These are phyloP conservation scores for Galeopsis tetrahit DNA, from an alignment of 257 asterid species.

Conservation along the genomic window DNA sequence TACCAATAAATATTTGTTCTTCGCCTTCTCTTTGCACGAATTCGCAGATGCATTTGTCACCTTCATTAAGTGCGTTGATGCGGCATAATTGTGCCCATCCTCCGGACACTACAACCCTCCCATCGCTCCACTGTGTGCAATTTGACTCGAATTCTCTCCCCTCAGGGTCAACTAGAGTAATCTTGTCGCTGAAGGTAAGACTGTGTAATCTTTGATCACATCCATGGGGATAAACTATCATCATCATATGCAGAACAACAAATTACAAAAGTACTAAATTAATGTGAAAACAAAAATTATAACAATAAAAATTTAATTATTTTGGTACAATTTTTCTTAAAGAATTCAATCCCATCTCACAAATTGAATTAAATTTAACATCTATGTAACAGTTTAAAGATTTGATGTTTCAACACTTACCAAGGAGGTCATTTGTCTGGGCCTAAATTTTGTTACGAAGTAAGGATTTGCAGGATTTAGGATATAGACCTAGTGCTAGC, in stretches of 20 bases:
- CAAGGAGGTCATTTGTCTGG: background rate
- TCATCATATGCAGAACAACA: background rate
- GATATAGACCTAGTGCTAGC: background rate
- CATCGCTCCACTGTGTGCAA: conserved; percentile 27
- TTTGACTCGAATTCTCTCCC: conserved; percentile 16
- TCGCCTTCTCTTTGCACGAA: background rate
- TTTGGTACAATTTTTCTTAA: too few species aligned
- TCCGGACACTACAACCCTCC: conserved; percentile 10
- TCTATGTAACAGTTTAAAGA: background rate
- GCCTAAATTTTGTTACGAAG: conserved; percentile 7
- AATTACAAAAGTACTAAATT: background rate
- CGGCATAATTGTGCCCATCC: conserved; percentile 21
- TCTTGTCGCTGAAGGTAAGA: background rate
- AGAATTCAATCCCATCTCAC: background rate
- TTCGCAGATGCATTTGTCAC: conserved; percentile 18
- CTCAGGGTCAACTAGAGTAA: background rate
- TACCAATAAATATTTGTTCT: too few species aligned
- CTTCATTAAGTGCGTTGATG: background rate
- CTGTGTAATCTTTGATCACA: background rate
- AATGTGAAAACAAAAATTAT: background rate
- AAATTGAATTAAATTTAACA: too few species aligned
- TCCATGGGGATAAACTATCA: conserved; percentile 23
- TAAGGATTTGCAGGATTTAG: conserved; percentile 1
- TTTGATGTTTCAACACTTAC: background rate
- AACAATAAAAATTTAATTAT: too few species aligned